Conservation (phyloP, 2,329 filamentous ascomycete genomes). For the Tolypocladium capitatum region DNA sequence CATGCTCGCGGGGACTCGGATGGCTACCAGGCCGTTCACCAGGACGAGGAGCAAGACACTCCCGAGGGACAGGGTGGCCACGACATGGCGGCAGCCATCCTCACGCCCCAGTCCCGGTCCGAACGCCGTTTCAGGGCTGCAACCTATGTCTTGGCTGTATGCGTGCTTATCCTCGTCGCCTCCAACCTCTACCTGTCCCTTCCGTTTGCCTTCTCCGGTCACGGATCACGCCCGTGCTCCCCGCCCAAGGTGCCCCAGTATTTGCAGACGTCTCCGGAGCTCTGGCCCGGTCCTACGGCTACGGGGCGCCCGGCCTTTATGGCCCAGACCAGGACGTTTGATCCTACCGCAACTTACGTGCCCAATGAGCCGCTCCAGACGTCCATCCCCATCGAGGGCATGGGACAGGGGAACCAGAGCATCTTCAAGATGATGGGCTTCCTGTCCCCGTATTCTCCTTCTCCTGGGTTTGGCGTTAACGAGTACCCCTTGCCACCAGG, state of each 20-base stretch:
- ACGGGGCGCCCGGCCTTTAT: slow-evolving; percentile 58
- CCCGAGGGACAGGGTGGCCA: slow-evolving; percentile 3
- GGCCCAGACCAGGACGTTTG: slow-evolving; percentile 55
- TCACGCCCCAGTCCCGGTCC: slow-evolving; percentile 6
- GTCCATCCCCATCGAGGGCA: slow-evolving; percentile 50
- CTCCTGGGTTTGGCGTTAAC: slow-evolving; percentile 60
- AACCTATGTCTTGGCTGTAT: slow-evolving; percentile 17
- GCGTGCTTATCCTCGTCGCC: slow-evolving; percentile 23
- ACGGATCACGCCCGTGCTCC: slow-evolving; percentile 16
- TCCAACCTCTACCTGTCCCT: slow-evolving; percentile 23
- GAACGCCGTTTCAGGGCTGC: slow-evolving; percentile 16
- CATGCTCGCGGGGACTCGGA: slow-evolving; percentile 4
- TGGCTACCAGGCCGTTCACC: slow-evolving; percentile 20
- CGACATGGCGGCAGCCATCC: slow-evolving; percentile 4
- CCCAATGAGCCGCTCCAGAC: slow-evolving; percentile 62
- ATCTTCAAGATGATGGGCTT: slow-evolving; percentile 59
- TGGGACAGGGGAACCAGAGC: slow-evolving; percentile 41
- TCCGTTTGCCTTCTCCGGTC: slow-evolving; percentile 14
- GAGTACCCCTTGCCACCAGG: slow-evolving; percentile 56
- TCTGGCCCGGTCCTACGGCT: slow-evolving; percentile 53
- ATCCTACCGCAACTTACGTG: slow-evolving; percentile 51
- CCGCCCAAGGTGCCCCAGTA: slow-evolving; percentile 42
- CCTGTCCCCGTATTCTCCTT: slow-evolving; percentile 56
- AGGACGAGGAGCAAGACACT: slow-evolving; percentile 14
- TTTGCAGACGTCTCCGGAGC: slow-evolving; percentile 47